Evolutionary conservation across 108 stramenopile species (phyloP).

Genomic region (Craspedostauros australis): DNA sequence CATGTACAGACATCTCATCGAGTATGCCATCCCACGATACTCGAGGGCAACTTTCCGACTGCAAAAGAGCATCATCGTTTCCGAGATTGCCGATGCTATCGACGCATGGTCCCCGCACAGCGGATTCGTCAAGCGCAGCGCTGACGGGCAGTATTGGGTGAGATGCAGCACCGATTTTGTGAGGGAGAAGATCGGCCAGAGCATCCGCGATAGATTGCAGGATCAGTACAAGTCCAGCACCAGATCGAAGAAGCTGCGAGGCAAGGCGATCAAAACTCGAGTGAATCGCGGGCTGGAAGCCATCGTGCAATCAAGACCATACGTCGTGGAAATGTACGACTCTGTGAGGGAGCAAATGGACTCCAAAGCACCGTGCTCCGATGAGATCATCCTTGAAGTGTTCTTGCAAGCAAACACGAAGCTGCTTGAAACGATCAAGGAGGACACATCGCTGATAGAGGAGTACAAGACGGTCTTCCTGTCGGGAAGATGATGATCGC

Average conservation of each 20-base stretch:
- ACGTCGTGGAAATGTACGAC: conserved; percentile 4
- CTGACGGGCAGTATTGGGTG: conserved; percentile 18
- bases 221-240: conserved; percentile 31
- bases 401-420: conserved; percentile 19
- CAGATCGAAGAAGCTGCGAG: conserved; percentile 28
- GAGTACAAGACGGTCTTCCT: too few species aligned
- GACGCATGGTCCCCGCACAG: too few species aligned
- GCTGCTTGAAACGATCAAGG: conserved; percentile 24
- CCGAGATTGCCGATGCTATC: conserved; percentile 16
- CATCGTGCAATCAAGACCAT: conserved; percentile 11
- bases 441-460: conserved; percentile 16
- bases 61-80: conserved; percentile 21
- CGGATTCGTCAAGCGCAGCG: conserved; percentile 18
- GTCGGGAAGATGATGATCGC: too few species aligned
- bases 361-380: conserved; percentile 8
- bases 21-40: conserved; percentile 10
- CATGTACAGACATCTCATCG: conserved; percentile 9
- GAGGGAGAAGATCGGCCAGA: conserved; percentile 36
- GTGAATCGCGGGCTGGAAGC: conserved; percentile 19
- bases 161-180: conserved; percentile 21
- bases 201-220: conserved; percentile 35
- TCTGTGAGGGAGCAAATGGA: too few species aligned
- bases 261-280: conserved; percentile 9
- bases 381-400: conserved; percentile 11
- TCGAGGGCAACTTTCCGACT: conserved; percentile 5